Evolutionary conservation across 176 grass and related monocot species (phyloP).

Genomic region (Sorghum bicolor): Sorghum_bicolor_NCBIv3 NC_012879.2:55528001-55528500

Average conservation of each 20-base stretch:
- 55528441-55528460: conserved; percentile 29
- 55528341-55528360: background rate
- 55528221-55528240: conserved; percentile 60
- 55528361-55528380: background rate
- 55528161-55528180: conserved; percentile 92
- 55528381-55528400: conserved; percentile 17
- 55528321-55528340: background rate
- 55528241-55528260: conserved; percentile 82
- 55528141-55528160: conserved; percentile 65
- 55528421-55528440: background rate
- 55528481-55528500: conserved; percentile 3
- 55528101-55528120: conserved; percentile 67
- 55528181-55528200: conserved; percentile 66
- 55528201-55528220: conserved; percentile 60
- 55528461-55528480: conserved; percentile 1
- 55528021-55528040: conserved; percentile 57
- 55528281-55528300: background rate
- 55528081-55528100: conserved; percentile 68
- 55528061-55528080: conserved; percentile 70
- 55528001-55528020: conserved; percentile 65
- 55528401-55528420: conserved; percentile 3
- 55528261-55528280: conserved; percentile 36
- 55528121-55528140: conserved; percentile 63
- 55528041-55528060: conserved; percentile 77
- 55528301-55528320: background rate